Base-by-base conservation (phyloP, 495 filamentous ascomycete species). In the Aspergillus biplanus region DNA sequence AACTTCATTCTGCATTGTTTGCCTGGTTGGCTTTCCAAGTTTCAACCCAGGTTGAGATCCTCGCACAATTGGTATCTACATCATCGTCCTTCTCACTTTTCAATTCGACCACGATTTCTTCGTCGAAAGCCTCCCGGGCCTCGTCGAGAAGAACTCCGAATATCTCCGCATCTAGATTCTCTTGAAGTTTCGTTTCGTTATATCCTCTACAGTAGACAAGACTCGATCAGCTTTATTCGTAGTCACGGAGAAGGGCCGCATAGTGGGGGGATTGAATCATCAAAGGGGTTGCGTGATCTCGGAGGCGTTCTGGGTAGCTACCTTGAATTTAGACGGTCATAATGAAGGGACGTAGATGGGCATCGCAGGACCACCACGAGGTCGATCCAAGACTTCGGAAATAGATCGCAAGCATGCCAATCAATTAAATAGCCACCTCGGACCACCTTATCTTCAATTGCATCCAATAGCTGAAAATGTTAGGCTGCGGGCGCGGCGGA, bases 401-500 rank as follows among this genome's bases (percentile, higher is more conserved):
- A 98, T 34, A 98, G 78, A 70, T 99, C 96, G 77, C 94, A 97
- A 0, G 92, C 93, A 75, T 99, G 95, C 95, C 94, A 99, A 76
- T 99, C 96, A 66, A 99, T 91, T 70, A 99, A 86, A 72, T 87
- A 90, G 15, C 96, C 96, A 62, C 96, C 96, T 32, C 84, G 73
- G 64, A 88, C 84, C 56, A 91, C 83, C 59, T 92, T 87, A 53
- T 92, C 85, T 77, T 99, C 95, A 58, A 99, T 89, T 15, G 89
- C 84, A 72, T 98, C 95, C 35, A 99, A 82, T 15, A 99, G 79
- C 91, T 96, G 70, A 33, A 67, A 56, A 18, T 49, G 21, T 34
- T 18, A 47, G 37, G 13, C 52, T 57, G 21, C 21, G 21, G 21
- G 21, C 21, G 21, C 21, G 21, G 21, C 21, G 21, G 21, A 27